Evolutionary conservation across 208 protist species (phyloP).

Genomic region (Leishmania aethiopica): DNA sequence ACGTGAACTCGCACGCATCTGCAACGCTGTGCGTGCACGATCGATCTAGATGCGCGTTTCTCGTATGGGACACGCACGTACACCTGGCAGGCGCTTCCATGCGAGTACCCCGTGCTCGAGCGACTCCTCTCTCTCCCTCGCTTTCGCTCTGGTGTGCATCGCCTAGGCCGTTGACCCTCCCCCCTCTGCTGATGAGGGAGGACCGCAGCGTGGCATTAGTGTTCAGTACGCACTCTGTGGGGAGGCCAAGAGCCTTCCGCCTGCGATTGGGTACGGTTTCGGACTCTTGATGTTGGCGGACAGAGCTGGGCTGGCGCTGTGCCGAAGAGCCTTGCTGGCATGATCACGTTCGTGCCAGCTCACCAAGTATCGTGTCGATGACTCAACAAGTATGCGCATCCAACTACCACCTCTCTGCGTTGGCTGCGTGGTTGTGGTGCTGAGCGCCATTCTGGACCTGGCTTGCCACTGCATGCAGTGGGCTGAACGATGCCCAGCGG

Average conservation of each 20-base stretch:
- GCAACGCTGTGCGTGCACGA: not conserved
- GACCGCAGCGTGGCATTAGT: not conserved
- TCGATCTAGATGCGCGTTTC: not conserved
- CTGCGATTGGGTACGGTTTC: not conserved
- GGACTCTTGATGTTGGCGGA: not conserved
- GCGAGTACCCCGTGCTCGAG: not conserved
- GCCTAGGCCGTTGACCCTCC: not conserved
- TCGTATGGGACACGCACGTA: not conserved
- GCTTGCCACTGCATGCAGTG: not conserved
- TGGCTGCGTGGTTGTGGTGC: not conserved
- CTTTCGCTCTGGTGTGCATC: not conserved
- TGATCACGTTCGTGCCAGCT: not conserved
- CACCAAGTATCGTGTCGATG: not conserved
- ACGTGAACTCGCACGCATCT: not conserved
- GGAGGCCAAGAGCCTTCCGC: not conserved
- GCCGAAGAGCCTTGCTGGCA: not conserved
- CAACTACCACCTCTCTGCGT: not conserved
- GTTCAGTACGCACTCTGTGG: not conserved
- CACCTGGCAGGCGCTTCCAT: too few species aligned
- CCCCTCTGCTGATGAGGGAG: not conserved
- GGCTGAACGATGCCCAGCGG: not conserved
- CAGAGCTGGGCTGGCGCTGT: not conserved
- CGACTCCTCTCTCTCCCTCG: not conserved
- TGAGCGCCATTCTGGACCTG: not conserved
- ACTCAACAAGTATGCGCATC: not conserved